Evolutionary conservation across 176 grass and related monocot species (phyloP), one percentile per base, ranked within the genome.

Genomic region (Zoysia pacifica): DNA sequence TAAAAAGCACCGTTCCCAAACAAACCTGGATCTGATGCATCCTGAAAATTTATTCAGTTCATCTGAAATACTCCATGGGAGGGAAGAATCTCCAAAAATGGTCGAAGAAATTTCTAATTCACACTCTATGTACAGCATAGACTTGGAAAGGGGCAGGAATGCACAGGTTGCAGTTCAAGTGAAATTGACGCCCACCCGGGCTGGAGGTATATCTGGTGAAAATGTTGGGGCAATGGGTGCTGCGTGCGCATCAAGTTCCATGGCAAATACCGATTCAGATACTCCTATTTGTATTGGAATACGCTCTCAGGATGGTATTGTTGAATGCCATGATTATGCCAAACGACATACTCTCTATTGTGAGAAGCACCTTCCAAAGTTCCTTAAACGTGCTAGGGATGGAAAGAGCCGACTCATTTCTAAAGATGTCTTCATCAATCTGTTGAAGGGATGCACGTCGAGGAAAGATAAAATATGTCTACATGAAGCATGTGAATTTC

Each of bases 381-480:
- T 95, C 81, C 90, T 99, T 64, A 99, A 95, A 89, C 88, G 96
- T 70, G 96, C 96, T n/a, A 93, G 96, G 82, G 87, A 99, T 9
- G 96, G 96, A 63, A 94, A 92, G 55, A 99, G 90, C 87, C 90
- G 96, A 73, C 86, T 94, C 15, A 90, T 99, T 59, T 94, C 96
- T 70, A 99, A 99, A 85, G 96, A 99, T 87, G 81, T 99, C 20
- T 94, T 99, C 51, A 51, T 91, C 75, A 91, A 79, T 87, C 67
- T 95, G 42, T 79, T 99, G 52, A 95, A 95, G 70, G 82, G 69
- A 44, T 99, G 88, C 66, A 59, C 69, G 65, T 95, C 96, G 82
- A 99, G 88, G 82, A 82, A 88, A 89, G 86, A 99, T 82, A 99
- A 93, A 70, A 13, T 95, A 66, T 85, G 83, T 79, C 62, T 99